A percentile compares a stretch with the other conserved stretches of the same genome.
Evolutionary conservation across 2,329 filamentous ascomycete species (phyloP).

Genomic region (Ophiosphaerella korrae): DNA sequence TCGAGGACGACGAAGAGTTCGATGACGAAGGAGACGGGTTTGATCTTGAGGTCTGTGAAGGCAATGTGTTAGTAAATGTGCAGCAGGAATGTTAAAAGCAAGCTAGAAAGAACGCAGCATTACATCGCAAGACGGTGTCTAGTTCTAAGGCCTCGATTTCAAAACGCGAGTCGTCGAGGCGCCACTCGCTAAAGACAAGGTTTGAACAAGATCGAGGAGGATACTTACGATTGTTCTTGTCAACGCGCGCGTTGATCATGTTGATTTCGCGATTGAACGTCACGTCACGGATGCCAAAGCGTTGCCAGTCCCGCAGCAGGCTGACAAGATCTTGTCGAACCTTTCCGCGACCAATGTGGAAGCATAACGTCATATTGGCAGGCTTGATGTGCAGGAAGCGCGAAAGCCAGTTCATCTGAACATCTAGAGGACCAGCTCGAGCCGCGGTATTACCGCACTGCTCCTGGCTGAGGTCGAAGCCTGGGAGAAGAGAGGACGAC

Average conservation of each 20-base stretch:
- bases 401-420: conserved; percentile 79
- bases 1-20: conserved; percentile 91
- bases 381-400: conserved; percentile 90
- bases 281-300: conserved; percentile 80
- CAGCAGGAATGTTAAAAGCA: neutral
- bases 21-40: conserved; percentile 83
- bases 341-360: conserved; percentile 72
- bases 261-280: conserved; percentile 79
- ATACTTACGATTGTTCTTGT: conserved; percentile 75
- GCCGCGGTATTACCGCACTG: conserved; percentile 55
- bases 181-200: conserved; percentile 24
- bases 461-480: conserved; percentile 42
- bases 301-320: conserved; percentile 77
- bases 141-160: conserved; percentile 23
- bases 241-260: conserved; percentile 78
- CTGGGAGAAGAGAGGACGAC: conserved; percentile 34
- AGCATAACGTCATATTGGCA: conserved; percentile 74
- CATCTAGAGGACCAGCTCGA: conserved; percentile 36
- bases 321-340: conserved; percentile 78
- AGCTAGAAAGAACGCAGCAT: conserved; percentile 11
- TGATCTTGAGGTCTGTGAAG: conserved; percentile 73
- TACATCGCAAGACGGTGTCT: conserved; percentile 22
- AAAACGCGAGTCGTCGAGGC: conserved; percentile 17
- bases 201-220: conserved; percentile 5
- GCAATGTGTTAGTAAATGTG: conserved; percentile 11